Base-by-base conservation (phyloP, 371 early-diverging fungal species). In the Apophysomyces elegans region DNA sequence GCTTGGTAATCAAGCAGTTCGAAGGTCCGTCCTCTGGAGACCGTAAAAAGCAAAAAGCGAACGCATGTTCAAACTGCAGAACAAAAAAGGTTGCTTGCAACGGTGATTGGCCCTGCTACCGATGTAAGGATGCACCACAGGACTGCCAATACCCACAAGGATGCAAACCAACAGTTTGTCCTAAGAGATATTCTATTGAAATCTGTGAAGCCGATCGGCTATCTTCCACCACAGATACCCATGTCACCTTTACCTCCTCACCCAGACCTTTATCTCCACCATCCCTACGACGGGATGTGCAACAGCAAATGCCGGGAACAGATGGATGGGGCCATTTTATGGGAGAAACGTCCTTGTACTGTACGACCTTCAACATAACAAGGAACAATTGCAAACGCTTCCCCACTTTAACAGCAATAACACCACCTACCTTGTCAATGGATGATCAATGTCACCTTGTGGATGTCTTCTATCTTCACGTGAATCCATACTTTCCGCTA, bases 401-500 rank as follows among this genome's bases (percentile, higher is more conserved):
- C 62, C 59, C 44, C 21, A 56, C 35, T 61, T 39, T 56, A 12
- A 60, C 69, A 13, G 16, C 45, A 37, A 21, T 11, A 37, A 35
- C 7, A 13, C 58, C 26, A 36, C 63, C 44, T 14, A n/a, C 0
- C 6, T 61, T 77, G 13, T 46, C 66, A n/a, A 21, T 39, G 8
- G 26, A 64, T 4, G 73, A 76, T 12, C 75, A 78, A 50, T 37
- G 39, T 26, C 67, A 73, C 44, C 71, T 88, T 11, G 78, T 89
- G 13, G 75, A 83, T 14, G 64, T 81, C 5, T 87, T 85, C 68
- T 87, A 84, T 65, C 61, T 71, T 14, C 80, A 85, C 68, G 58
- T 83, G n/a, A 83, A 86, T 58, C 79, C 85, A 4, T 81, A 75
- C 43, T 79, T 79, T 18, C 88, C 89, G 2, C 68, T 87, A 46